Evolutionary conservation across 2,329 filamentous ascomycete species (phyloP).

Genomic region (Coniochaeta sp.): DNA sequence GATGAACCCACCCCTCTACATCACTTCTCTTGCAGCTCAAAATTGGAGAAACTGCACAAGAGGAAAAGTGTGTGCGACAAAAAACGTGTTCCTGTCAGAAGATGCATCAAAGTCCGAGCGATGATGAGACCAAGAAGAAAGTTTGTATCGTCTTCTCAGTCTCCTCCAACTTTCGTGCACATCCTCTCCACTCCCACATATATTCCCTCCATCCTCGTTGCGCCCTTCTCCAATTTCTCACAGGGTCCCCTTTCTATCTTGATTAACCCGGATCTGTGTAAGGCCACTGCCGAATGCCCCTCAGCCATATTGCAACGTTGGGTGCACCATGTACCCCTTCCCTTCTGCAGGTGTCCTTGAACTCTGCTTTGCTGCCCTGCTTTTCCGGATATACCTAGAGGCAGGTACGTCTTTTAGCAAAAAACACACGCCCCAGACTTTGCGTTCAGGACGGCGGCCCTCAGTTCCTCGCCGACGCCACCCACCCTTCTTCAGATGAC

Average conservation of each 20-base stretch:
- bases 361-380: neutral
- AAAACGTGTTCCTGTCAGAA: neutral
- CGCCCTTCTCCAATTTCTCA: neutral
- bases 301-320: conserved; percentile 2
- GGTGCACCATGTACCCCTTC: neutral
- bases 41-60: neutral
- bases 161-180: neutral
- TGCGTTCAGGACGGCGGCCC: conserved; percentile 4
- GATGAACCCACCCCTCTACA: neutral
- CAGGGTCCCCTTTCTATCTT: neutral
- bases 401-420: conserved; percentile 1
- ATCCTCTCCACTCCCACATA: neutral
- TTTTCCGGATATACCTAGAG: neutral
- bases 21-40: neutral
- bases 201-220: neutral
- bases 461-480: neutral
- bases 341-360: neutral
- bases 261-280: conserved; percentile 3
- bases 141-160: neutral
- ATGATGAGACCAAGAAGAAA: neutral
- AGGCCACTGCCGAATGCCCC: conserved; percentile 1
- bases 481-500: neutral
- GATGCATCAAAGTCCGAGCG: neutral
- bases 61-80: neutral
- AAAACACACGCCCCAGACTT: neutral